phyloP scores from a whole-genome alignment of 225 moss, liverwort and hornwort genomes.

The Polytrichum commune region DNA sequence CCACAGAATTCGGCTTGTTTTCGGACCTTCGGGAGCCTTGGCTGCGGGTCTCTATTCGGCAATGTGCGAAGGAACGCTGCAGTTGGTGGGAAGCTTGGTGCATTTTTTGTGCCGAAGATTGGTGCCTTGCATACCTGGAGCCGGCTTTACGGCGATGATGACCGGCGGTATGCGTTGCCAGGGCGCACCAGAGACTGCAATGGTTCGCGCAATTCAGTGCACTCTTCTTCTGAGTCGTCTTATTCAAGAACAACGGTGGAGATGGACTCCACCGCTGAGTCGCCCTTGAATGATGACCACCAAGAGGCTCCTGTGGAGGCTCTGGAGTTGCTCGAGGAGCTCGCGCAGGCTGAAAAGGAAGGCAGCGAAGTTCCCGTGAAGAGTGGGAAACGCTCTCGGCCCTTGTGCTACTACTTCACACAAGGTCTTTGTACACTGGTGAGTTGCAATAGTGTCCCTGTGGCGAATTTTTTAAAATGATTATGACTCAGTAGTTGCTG shows the following conservation, averaged over 20 bases:
- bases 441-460: background rate
- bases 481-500: too few relatives aligned
- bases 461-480: too few relatives aligned
- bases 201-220: background rate
- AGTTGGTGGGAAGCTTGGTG: background rate
- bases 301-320: slow-evolving; percentile 9
- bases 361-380: slow-evolving; percentile 9
- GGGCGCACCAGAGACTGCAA: background rate
- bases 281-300: slow-evolving; percentile 1
- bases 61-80: background rate
- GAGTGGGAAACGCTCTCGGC: slow-evolving; percentile 28
- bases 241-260: slow-evolving; percentile 2
- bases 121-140: background rate
- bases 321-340: slow-evolving; percentile 19
- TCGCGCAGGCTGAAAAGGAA: slow-evolving; percentile 20
- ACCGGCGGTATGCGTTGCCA: background rate
- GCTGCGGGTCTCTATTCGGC: background rate
- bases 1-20: too few relatives aligned
- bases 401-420: slow-evolving; percentile 86
- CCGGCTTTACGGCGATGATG: background rate
- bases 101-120: background rate
- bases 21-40: too few relatives aligned
- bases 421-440: slow-evolving; percentile 92
- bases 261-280: background rate
- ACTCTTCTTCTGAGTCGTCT: background rate